These are phyloP conservation scores for Silene latifolia DNA, from an alignment of 148 eudicot genomes.

Conservation along the genomic window DNA sequence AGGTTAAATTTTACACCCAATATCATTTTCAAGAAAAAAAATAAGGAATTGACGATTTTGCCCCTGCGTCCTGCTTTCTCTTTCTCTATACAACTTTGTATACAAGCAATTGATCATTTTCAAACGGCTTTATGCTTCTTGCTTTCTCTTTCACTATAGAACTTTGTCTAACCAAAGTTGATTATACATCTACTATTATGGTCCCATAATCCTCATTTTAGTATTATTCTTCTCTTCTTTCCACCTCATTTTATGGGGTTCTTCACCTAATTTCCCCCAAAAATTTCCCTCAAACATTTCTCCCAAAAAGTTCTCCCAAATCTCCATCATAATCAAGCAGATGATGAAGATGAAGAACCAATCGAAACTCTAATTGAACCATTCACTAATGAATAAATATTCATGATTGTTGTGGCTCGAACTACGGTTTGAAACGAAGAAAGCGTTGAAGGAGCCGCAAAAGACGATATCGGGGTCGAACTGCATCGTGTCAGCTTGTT, in stretches of 20 bases:
- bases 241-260: too few relatives aligned
- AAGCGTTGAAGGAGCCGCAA: constrained; percentile 68
- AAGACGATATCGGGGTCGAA: constrained; percentile 71
- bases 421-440: constrained; percentile 53
- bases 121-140: constrained; percentile 49
- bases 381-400: constrained; percentile 66
- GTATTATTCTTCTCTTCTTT: constrained; percentile 31
- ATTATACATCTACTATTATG: constrained; percentile 15
- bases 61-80: too few relatives aligned
- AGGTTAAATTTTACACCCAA: too few relatives aligned
- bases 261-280: too few relatives aligned
- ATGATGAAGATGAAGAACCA: constrained; percentile 58
- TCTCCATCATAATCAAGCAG: constrained; percentile 19
- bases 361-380: constrained; percentile 70
- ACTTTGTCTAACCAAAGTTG: constrained; percentile 8
- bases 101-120: too few relatives aligned
- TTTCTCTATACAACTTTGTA: too few relatives aligned
- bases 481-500: constrained; percentile 82
- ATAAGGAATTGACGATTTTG: too few relatives aligned
- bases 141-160: constrained; percentile 16
- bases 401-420: constrained; percentile 37
- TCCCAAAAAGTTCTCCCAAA: too few relatives aligned
- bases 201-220: constrained; percentile 7
- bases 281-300: too few relatives aligned
- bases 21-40: too few relatives aligned